Base-by-base conservation (phyloP, 495 filamentous ascomycete species). In the Tuber calosporum region DNA sequence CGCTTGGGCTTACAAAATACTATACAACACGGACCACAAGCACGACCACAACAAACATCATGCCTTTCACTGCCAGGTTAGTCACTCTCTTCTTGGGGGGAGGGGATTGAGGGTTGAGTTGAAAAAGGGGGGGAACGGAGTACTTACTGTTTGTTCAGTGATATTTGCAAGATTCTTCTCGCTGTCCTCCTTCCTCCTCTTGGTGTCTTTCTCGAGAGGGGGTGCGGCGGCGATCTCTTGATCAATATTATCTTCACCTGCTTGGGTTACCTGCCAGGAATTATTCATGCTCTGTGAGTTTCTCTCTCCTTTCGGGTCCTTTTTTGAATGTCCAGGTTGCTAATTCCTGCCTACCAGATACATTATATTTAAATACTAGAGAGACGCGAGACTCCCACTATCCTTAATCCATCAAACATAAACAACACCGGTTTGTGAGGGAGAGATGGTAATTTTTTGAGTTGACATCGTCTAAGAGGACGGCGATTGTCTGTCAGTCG, bases 201-300 rank as follows among this genome's bases (percentile, higher is more conserved):
- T 67, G 93, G 93, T 84, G 94, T 97, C 82, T 96, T 97, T 88
- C 88, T 97, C 73, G 91, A 96, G 80, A 76, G 70, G n/a, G 80
- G 80, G 6, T 82, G 80, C 37, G 72, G 40, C 30, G 68, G 69
- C 7, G 79, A 79, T 40, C 72, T 82, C 22, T 62, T 81, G 81
- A 93, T 96, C 87, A 96, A 95, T 86, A 90, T 96, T 84, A 87
- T 92, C 79, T 85, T 97, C 83, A 96, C 92, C 62, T 89, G 93
- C 79, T 86, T 97, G 82, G 91, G 90, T 82, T 93, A 90, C 85
- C 86, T 93, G 73, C 91, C 91, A 43, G 91, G 91, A 13, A 81
- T 81, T n/a, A 75, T 81, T 34, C 80, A 81, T 30, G 80, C 80
- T 30, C 71, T 81, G 72, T 82, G 79, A n/a, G 75, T 39, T 48